These are phyloP conservation scores for Cicer yamashitae DNA, from an alignment of 306 rosid species.

Conservation along the genomic window DNA sequence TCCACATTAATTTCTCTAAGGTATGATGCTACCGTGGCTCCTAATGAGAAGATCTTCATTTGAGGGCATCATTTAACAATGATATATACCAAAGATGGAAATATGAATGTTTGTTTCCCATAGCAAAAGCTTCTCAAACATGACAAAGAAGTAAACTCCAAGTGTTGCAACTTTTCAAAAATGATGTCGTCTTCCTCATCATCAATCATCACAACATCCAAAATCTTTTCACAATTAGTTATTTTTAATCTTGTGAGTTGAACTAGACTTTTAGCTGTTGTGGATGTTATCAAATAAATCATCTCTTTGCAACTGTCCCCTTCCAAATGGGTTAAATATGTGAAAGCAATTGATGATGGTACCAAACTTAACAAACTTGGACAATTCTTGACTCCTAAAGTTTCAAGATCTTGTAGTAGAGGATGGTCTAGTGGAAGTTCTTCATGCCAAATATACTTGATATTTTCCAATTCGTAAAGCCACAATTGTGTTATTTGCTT, in stretches of 20 bases:
- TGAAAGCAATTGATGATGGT: background rate
- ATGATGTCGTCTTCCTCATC: background rate
- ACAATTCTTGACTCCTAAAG: rapidly evolving
- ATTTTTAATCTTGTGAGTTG: background rate
- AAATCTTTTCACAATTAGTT: background rate
- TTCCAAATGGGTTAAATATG: background rate
- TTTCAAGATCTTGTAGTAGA: background rate
- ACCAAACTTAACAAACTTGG: background rate
- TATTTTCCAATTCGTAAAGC: background rate
- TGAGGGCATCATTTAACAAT: background rate
- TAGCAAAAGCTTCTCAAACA: background rate
- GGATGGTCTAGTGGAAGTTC: background rate
- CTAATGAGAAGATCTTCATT: background rate
- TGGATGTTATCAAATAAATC: background rate
- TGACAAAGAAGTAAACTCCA: background rate
- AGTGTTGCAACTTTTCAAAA: background rate
- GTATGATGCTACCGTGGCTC: background rate
- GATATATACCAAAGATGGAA: background rate
- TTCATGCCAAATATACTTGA: background rate
- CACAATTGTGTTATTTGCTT: background rate
- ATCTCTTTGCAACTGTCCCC: background rate
- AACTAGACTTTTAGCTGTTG: background rate
- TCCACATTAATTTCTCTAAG: background rate
- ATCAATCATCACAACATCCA: background rate
- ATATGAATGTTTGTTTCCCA: background rate